These are phyloP conservation scores for Erysimum pusillum DNA, from an alignment of 441 rosid species.

Conservation along the genomic window DNA sequence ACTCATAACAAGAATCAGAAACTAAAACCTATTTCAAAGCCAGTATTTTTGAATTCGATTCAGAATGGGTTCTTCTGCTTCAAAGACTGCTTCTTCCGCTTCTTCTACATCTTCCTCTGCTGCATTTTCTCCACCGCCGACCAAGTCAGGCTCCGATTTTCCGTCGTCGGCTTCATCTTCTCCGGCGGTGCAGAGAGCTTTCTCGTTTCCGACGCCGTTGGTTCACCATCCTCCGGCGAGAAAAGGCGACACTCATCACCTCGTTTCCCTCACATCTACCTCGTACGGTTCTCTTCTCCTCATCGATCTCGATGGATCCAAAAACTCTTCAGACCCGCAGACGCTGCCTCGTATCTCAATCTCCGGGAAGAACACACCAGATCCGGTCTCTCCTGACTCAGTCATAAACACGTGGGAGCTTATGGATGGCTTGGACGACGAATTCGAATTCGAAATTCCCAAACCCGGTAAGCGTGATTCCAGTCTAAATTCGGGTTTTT, in stretches of 20 bases:
- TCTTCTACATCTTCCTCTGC: slow-evolving; percentile 43
- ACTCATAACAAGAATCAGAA: too few species aligned
- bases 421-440: slow-evolving; percentile 93
- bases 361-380: slow-evolving; percentile 36
- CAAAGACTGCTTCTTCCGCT: slow-evolving; percentile 55
- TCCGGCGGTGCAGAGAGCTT: slow-evolving; percentile 58
- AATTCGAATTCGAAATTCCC: slow-evolving; percentile 48
- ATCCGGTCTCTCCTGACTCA: slow-evolving; percentile 69
- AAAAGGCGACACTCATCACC: slow-evolving; percentile 90
- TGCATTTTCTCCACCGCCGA: slow-evolving; percentile 42
- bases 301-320: slow-evolving; percentile 50
- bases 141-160: slow-evolving; percentile 34
- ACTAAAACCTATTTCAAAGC: too few species aligned
- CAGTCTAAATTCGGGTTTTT: slow-evolving; percentile 31
- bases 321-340: slow-evolving; percentile 42
- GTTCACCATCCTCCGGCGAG: slow-evolving; percentile 88
- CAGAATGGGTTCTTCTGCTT: slow-evolving; percentile 82
- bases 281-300: slow-evolving; percentile 85
- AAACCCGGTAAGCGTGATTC: slow-evolving; percentile 49
- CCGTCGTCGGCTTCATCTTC: slow-evolving; percentile 19
- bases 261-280: slow-evolving; percentile 83
- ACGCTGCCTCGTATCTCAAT: slow-evolving; percentile 41
- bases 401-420: slow-evolving; percentile 97
- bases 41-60: slow-evolving; percentile 14
- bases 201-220: slow-evolving; percentile 73